Percentiles rank a stretch among this genome's conserved stretches.
Conservation (phyloP, 345 rosid genomes). For the Arabidopsis suecica region DNA sequence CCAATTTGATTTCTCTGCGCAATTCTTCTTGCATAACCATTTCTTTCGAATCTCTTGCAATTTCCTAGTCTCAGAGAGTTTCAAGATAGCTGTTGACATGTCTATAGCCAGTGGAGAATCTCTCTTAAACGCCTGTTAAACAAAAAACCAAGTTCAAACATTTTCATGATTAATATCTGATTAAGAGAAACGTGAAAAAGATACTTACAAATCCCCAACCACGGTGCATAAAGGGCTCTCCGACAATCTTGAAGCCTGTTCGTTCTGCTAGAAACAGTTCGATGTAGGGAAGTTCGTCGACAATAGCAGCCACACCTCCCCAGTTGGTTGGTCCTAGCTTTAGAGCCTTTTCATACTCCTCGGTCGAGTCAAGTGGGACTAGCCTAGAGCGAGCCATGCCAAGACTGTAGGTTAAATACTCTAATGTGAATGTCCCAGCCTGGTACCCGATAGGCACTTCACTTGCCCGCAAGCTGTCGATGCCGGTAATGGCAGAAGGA, state of each 20-base stretch:
- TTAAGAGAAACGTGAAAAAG: slow-evolving; percentile 14
- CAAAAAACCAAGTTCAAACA: not conserved
- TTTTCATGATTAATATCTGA: not conserved
- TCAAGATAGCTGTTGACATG: slow-evolving; percentile 83
- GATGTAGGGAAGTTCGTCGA: slow-evolving; percentile 83
- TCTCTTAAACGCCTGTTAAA: slow-evolving; percentile 72
- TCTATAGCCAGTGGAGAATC: slow-evolving; percentile 77
- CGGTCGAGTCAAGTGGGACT: slow-evolving; percentile 61
- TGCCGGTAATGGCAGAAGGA: slow-evolving; percentile 75
- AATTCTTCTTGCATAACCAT: slow-evolving; percentile 71
- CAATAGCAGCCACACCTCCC: slow-evolving; percentile 88
- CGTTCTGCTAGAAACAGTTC: slow-evolving; percentile 65
- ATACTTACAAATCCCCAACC: slow-evolving; percentile 99
- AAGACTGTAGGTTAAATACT: slow-evolving; percentile 66
- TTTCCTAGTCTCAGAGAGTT: slow-evolving; percentile 74
- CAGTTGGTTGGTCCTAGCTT: slow-evolving; percentile 57
- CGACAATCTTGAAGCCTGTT: slow-evolving; percentile 68
- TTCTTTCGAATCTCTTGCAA: slow-evolving; percentile 62
- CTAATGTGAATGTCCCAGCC: slow-evolving; percentile 71
- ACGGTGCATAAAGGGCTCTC: slow-evolving; percentile 72
- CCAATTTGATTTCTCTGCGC: slow-evolving; percentile 45
- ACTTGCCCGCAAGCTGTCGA: slow-evolving; percentile 73
- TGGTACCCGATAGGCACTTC: slow-evolving; percentile 80
- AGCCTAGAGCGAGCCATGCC: slow-evolving; percentile 65
- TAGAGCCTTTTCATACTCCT: slow-evolving; percentile 72